Percentiles rank a stretch among this genome's conserved stretches.
Evolutionary conservation across 2,329 filamentous ascomycete species (phyloP).

Genomic region (Catunica adiposa): DNA sequence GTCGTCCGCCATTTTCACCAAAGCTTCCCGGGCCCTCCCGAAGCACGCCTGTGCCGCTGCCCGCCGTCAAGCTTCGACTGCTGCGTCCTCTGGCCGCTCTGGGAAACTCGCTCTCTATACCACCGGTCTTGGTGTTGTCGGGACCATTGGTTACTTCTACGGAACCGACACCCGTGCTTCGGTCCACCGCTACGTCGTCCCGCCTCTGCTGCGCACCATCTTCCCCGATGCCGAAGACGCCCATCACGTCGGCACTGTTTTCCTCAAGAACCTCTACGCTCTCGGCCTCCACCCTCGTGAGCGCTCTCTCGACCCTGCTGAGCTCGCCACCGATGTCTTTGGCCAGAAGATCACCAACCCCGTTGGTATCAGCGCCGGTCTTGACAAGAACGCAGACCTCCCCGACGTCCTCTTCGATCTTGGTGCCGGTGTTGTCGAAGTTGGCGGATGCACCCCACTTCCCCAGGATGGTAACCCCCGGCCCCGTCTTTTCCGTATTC

Average conservation of each 20-base stretch:
- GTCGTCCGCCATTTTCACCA: constrained; percentile 14
- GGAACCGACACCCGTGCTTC: constrained; percentile 59
- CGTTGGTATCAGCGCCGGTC: constrained; percentile 82
- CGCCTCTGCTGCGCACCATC: constrained; percentile 46
- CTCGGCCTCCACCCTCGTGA: constrained; percentile 71
- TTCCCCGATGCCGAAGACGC: constrained; percentile 75
- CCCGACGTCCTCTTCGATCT: constrained; percentile 70
- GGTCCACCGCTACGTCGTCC: constrained; percentile 49
- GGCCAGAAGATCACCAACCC: constrained; percentile 66
- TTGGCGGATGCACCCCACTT: constrained; percentile 77
- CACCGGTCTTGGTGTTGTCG: constrained; percentile 25
- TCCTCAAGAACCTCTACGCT: constrained; percentile 55
- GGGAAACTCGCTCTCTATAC: constrained; percentile 26
- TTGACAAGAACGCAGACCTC: constrained; percentile 88
- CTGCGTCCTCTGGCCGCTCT: constrained; percentile 19
- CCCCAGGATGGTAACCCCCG: constrained; percentile 77
- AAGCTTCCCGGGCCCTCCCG: constrained; percentile 12
- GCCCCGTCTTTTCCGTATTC: constrained; percentile 75
- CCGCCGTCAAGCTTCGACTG: constrained; percentile 21
- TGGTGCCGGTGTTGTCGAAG: constrained; percentile 75
- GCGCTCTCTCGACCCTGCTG: constrained; percentile 33
- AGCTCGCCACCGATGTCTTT: constrained; percentile 42
- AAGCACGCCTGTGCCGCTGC: constrained; percentile 14
- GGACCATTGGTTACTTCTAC: constrained; percentile 44
- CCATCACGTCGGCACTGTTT: constrained; percentile 61